Evolutionary conservation across 2,329 filamentous ascomycete species (phyloP), one percentile per base, ranked within the genome.

Genomic region (Colletotrichum kahawae): DNA sequence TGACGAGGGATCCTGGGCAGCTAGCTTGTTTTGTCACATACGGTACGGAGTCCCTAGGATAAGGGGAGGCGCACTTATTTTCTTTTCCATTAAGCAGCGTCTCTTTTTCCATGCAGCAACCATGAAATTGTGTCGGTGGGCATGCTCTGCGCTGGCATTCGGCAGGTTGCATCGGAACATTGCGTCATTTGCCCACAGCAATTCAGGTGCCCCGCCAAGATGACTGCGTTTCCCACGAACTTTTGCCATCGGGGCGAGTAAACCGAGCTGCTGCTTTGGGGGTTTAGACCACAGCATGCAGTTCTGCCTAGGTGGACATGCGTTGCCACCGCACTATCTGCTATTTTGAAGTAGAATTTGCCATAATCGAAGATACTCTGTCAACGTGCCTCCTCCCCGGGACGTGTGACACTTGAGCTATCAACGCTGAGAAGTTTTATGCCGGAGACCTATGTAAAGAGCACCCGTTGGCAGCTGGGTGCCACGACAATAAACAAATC

Each of bases 1-100:
- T 33, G 48, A 72, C 48, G 51, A 29, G 56, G 57, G n/a, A 27
- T 38, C n/a, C 48, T 33, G 27, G 34, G 59, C 70, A 73, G 69
- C 69, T 64, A 73, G 64, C 59, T 75, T 75, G 48, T 68, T 73
- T 73, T 73, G 57, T 73, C 70, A 75, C 73, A 57, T 60, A 65
- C 18, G 63, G 57, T 63, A 73, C 21, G 73, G 73, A 67, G 63
- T 59, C 43, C 34, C 29, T 51, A 43, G 57, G 57, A 64, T 38
- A 67, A 34, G 73, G 73, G 57, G 66, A 68, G 72, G 72, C 69
- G 73, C 59, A 71, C 67, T 60, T 60, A 71, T 71, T 71, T 59
- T 43, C 43, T 36, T 56, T 33, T 57, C 38, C 48, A 38, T 29
- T 16, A 33, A 62, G 62, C 54, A 24, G 63, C 31, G 31, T 63